Evolutionary conservation across 2,329 filamentous ascomycete genomes (phyloP), one percentile per base, ranked within the genome.

Genomic region (Lasiodiplodia sp.): DNA sequence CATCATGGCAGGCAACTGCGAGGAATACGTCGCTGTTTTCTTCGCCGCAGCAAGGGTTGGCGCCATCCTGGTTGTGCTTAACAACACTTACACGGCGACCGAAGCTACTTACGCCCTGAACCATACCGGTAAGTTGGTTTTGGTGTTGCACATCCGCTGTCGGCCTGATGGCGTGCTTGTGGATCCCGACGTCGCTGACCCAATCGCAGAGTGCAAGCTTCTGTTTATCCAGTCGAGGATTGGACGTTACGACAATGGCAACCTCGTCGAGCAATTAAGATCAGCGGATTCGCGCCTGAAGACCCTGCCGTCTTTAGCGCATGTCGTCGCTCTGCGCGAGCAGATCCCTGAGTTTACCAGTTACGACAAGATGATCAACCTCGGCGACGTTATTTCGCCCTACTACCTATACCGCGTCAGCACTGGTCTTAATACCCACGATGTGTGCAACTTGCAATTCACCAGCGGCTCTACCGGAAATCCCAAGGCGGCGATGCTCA

Each of bases 61-160:
- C 2, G 80, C 80, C 1, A 79, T 83, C 44, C 83, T 94, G 65
- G 91, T 94, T 34, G 92, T 94, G 55, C 82, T 94, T 72, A 94
- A 94, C 81, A 94, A 93, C 80, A 94, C 91, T 0, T 94, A 94
- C 76, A 94, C 92, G 1, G 85, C 89, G 2, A 87, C 86, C 1
- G 92, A 94, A 79, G 88, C 91, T 58, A 85, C 89, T 76, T 91
- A 91, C 78, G 92, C 90, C 11, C 79, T 94, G 34, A 85, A 86
- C 67, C 92, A 93, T 75, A 89, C 90, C 18, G 88, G 89, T 91
- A 79, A 72, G 83, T 64, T 31, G 60, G 14, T 28, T 38, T 38
- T 31, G 18, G 31, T n/a, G 34, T 23, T 57, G 18, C 21, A 18
- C 21, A 14, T 12, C 44, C 64, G 68, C 18, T 14, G 23, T 57